These are phyloP conservation scores for Colletotrichum caudatum DNA, from an alignment of 2,329 filamentous ascomycete species.

Conservation along the genomic window DNA sequence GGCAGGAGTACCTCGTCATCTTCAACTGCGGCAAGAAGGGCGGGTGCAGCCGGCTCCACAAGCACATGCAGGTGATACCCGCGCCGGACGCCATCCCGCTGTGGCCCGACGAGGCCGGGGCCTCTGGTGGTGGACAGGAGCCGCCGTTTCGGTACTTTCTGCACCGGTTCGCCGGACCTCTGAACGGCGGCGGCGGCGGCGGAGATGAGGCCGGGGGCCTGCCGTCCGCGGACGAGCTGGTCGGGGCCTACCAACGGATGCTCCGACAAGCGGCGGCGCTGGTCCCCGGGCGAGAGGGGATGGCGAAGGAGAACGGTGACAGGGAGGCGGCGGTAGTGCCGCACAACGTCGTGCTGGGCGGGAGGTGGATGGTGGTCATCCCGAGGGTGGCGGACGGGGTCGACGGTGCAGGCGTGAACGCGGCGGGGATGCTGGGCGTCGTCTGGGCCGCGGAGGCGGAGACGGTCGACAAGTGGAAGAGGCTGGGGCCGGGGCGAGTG, in stretches of 20 bases:
- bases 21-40: conserved; percentile 60
- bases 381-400: conserved; percentile 54
- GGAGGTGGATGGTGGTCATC: conserved; percentile 60
- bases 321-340: conserved; percentile 45
- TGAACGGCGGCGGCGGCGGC: not conserved
- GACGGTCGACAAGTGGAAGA: conserved; percentile 51
- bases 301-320: conserved; percentile 10
- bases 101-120: conserved; percentile 42
- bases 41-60: conserved; percentile 61
- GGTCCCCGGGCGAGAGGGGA: conserved; percentile 23
- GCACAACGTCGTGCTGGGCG: conserved; percentile 60
- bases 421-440: conserved; percentile 61
- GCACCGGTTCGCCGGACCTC: conserved; percentile 46
- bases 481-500: conserved; percentile 51
- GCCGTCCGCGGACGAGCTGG: conserved; percentile 32
- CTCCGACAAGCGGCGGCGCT: conserved; percentile 43
- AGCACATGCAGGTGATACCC: conserved; percentile 61
- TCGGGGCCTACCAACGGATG: conserved; percentile 46
- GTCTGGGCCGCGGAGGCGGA: conserved; percentile 50
- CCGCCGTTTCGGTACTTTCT: conserved; percentile 54
- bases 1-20: conserved; percentile 53
- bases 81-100: conserved; percentile 46
- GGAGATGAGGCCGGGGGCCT: not conserved
- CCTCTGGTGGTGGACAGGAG: conserved; percentile 16
- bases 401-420: conserved; percentile 56